Base-by-base conservation (phyloP, 2,329 filamentous ascomycete genomes). In the Dactylellina haptotyla region DNA sequence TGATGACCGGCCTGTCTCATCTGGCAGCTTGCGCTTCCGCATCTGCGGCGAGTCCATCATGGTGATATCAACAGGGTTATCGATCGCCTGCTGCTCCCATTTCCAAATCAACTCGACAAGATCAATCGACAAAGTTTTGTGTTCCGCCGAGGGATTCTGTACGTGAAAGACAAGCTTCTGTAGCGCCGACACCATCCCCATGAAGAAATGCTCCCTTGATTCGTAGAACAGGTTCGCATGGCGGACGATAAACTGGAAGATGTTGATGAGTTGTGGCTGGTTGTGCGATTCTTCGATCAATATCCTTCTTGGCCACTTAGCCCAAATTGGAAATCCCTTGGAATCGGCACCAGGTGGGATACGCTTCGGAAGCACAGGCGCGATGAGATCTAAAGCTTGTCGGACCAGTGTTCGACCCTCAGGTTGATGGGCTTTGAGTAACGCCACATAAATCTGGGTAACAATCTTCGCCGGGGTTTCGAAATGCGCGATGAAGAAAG, bases 401-500 rank as follows among this genome's bases (percentile, higher is more conserved):
- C 93, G 96, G 14, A 99, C 94, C 64, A 99, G 83, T 10, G 92
- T 88, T 64, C 94, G 88, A 18, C 94, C 95, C 82, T 99, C 95
- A 70, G 96, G 96, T 80, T 98, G 94, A 79, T 96, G 96, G 0
- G 94, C 93, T 81, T 92, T 91, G 23, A 99, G 83, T 14, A 99
- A 85, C 1, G 93, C 93, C 76, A 95, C 89, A 79, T 99, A 99
- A 20, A 99, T 93, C 80, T 98, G 94, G 18, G 91, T 90, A 2
- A 95, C 93, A 64, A 99, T 98, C 85, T 98, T 99, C 10, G 91
- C 86, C 0, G 95, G 96, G 0, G 95, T 98, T 78, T 99, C 96
- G 79, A 96, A 99, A 76, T 96, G 91, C 0, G 92, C 92, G 78
- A 99, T 97, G 83, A 99, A 99, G 81, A 97, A 99, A 1, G 92